Evolutionary conservation across 495 filamentous ascomycete species (phyloP).

Genomic region (Aspergillus ostianus): DNA sequence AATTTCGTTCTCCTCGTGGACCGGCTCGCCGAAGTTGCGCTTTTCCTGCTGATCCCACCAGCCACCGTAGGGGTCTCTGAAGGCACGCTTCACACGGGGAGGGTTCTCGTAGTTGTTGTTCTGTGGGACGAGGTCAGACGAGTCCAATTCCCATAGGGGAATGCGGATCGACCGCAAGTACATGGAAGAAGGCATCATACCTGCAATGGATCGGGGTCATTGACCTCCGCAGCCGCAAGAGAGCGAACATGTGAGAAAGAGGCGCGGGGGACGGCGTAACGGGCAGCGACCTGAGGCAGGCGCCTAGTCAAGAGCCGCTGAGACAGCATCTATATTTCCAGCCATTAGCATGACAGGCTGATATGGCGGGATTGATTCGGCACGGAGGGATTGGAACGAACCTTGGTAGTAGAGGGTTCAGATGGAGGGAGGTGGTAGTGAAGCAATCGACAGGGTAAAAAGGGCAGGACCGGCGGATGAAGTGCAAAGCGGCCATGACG

Average conservation of each 20-base stretch:
- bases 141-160: constrained; percentile 17
- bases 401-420: constrained; percentile 30
- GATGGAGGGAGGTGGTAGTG: constrained; percentile 23
- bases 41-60: constrained; percentile 99
- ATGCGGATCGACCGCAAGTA: constrained; percentile 2
- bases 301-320: constrained; percentile 55
- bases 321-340: constrained; percentile 59
- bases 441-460: constrained; percentile 18
- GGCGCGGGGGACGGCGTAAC: constrained; percentile 53
- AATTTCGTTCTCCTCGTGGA: constrained; percentile 96
- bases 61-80: constrained; percentile 87
- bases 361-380: background rate
- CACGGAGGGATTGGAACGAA: constrained; percentile 17
- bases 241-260: constrained; percentile 50
- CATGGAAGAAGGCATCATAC: constrained; percentile 41
- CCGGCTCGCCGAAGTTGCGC: constrained; percentile 90
- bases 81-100: constrained; percentile 73
- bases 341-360: constrained; percentile 17
- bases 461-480: constrained; percentile 16
- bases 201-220: constrained; percentile 67
- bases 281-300: constrained; percentile 43
- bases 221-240: constrained; percentile 56
- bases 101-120: constrained; percentile 94
- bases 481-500: constrained; percentile 32
- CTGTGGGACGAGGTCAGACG: constrained; percentile 40